phyloP scores from a whole-genome alignment of 768 basidiomycete species.

The Naganishia friedmannii region DNA sequence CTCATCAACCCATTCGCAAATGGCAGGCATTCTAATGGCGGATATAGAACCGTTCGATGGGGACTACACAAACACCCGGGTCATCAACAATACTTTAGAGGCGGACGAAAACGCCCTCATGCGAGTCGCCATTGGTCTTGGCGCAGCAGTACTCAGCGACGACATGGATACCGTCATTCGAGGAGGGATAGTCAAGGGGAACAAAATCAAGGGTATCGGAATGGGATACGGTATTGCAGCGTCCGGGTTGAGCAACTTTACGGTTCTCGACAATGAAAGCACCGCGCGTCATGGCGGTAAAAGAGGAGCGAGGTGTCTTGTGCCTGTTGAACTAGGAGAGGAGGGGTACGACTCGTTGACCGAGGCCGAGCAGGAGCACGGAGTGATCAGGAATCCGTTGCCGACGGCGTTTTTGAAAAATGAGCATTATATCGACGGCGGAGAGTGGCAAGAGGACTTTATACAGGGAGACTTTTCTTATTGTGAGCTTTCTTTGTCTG shows the following conservation, averaged over 20 bases:
- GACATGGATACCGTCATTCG: conserved; percentile 50
- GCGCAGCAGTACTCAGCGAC: conserved; percentile 54
- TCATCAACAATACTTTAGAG: conserved; percentile 53
- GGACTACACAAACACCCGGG: conserved; percentile 51
- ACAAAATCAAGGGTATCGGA: conserved; percentile 51
- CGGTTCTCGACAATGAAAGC: conserved; percentile 52
- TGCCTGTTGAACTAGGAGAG: conserved; percentile 36
- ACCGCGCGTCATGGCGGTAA: conserved; percentile 47
- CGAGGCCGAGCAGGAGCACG: conserved; percentile 27
- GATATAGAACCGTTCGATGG: conserved; percentile 53
- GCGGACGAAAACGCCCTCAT: conserved; percentile 50
- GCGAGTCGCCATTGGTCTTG: conserved; percentile 54
- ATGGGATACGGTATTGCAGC: conserved; percentile 55
- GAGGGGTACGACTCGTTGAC: conserved; percentile 7
- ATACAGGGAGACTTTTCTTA: conserved; percentile 50
- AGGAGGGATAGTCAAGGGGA: conserved; percentile 51
- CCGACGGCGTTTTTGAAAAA: conserved; percentile 47
- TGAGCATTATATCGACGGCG: conserved; percentile 38
- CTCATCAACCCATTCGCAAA: conserved; percentile 45
- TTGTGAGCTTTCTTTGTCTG: conserved; percentile 37
- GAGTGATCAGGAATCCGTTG: conserved; percentile 40
- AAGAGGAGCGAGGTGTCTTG: conserved; percentile 46
- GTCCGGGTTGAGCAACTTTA: conserved; percentile 51
- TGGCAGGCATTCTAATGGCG: conserved; percentile 55
- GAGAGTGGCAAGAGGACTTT: conserved; percentile 48